Base-by-base conservation (phyloP, 139 green algal species). In the Chlamydomonas sp. region DNA sequence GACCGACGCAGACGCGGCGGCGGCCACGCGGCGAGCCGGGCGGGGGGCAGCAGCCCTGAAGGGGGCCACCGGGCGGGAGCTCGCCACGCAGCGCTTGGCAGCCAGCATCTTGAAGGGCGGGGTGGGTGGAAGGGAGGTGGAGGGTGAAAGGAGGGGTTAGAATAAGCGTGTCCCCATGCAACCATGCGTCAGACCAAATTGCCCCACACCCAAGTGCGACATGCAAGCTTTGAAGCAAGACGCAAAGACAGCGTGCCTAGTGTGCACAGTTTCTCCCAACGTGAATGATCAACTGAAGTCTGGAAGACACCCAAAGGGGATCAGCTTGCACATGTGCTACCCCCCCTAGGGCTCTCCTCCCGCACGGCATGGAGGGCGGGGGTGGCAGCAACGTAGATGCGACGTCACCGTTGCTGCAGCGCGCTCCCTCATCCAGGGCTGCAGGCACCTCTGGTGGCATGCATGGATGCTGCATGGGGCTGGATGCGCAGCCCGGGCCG, bases 51-150 rank as follows among this genome's bases (percentile, higher is more conserved):
- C 59, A 39, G 59, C 16, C 13, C n/a, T n/a, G 6, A 30, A 30
- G 20, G 20, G 59, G 31, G 59, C n/a, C 16, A 37, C 10, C 10
- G 59, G 59, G 31, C 33, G 39, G 31, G 59, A 6, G 33, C 26
- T 43, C 10, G 59, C 59, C 13, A 66, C 26, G 33, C 59, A 33
- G 29, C 20, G n/a, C 59, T 66, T 66, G 59, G 59, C 22, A 39
- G 59, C 59, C 39, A 66, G 6, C 59, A 66, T 66, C 43, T 66
- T 39, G 31, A n/a, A n/a, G n/a, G n/a, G n/a, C n/a, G n/a, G n/a
- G n/a, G n/a, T n/a, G n/a, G n/a, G n/a, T n/a, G n/a, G n/a, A n/a
- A n/a, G n/a, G n/a, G n/a, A n/a, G n/a, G n/a, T n/a, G 6, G 59
- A 20, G 54, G 24, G 16, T 64, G 54, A 64, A 64, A 64, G 24